Evolutionary conservation across 306 rosid genomes (phyloP).

Genomic region (Glycine latifolia): DNA sequence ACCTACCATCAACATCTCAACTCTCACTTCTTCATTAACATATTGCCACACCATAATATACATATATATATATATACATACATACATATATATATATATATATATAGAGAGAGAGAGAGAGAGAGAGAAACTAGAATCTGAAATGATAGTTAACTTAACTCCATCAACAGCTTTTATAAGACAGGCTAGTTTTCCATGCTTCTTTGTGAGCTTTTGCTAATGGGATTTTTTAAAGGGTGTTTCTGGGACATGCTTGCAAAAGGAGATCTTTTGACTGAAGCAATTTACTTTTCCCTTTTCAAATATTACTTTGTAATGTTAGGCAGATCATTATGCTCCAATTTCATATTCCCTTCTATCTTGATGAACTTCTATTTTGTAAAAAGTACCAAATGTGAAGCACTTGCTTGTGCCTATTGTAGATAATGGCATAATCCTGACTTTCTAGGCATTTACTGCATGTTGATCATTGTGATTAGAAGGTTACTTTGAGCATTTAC

Average conservation of each 20-base stretch:
- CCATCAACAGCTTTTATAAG: slow-evolving; percentile 8
- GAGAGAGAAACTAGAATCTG: slow-evolving; percentile 1
- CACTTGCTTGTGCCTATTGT: background rate
- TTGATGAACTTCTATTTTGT: background rate
- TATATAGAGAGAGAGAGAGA: too few relatives aligned
- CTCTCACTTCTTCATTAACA: slow-evolving; percentile 9
- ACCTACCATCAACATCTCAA: slow-evolving; percentile 20
- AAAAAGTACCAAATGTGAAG: background rate
- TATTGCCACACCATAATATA: background rate
- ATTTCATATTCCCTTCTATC: background rate
- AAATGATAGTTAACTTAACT: background rate
- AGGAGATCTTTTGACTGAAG: slow-evolving; percentile 4
- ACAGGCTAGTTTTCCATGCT: slow-evolving; percentile 13
- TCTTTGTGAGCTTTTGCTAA: slow-evolving; percentile 14
- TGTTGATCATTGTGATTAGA: background rate
- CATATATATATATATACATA: too few relatives aligned
- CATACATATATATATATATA: too few relatives aligned
- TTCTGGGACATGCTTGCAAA: slow-evolving; percentile 8
- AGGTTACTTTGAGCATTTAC: slow-evolving; percentile 6
- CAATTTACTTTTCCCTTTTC: background rate
- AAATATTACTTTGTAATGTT: slow-evolving; percentile 15
- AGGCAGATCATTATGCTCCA: slow-evolving; percentile 7
- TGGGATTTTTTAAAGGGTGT: background rate
- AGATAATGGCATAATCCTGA: slow-evolving; percentile 12
- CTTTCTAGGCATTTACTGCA: background rate